phyloP scores from a whole-genome alignment of 495 filamentous ascomycete species.

The Penicillium pulvis region DNA sequence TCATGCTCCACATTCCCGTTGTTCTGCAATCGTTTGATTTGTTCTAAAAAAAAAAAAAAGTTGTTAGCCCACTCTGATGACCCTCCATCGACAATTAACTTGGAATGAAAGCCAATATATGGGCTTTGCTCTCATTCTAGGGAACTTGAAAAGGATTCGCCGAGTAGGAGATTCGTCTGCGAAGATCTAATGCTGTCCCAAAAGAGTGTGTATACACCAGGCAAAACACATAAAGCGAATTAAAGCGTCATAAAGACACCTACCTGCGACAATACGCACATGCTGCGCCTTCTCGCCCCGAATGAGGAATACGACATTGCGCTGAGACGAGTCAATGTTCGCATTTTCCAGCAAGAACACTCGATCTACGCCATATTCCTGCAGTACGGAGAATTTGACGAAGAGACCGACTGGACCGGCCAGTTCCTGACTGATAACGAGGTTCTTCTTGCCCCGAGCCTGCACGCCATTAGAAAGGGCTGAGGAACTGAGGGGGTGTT shows the following conservation, averaged over 20 bases:
- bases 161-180: constrained; percentile 57
- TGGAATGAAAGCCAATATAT: constrained; percentile 47
- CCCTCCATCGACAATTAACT: constrained; percentile 34
- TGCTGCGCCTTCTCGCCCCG: constrained; percentile 84
- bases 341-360: constrained; percentile 94
- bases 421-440: constrained; percentile 88
- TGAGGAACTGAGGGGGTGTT: constrained; percentile 33
- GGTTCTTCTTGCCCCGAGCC: constrained; percentile 98
- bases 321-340: constrained; percentile 88
- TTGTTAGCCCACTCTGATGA: constrained; percentile 64
- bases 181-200: constrained; percentile 60
- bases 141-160: constrained; percentile 60
- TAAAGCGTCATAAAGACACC: constrained; percentile 36
- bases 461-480: constrained; percentile 44
- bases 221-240: background rate
- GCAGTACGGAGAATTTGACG: constrained; percentile 86
- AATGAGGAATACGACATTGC: constrained; percentile 91
- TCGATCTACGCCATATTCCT: constrained; percentile 95
- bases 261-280: constrained; percentile 86
- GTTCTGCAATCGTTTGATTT: constrained; percentile 86
- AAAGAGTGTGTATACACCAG: constrained; percentile 1
- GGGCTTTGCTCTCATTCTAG: constrained; percentile 56
- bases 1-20: constrained; percentile 88
- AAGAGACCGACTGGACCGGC: constrained; percentile 88
- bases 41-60: constrained; percentile 57